A percentile compares a stretch with the other conserved stretches of the same genome.
Conservation (phyloP, 108 stramenopile species). For the Fragilaria radians region DNA sequence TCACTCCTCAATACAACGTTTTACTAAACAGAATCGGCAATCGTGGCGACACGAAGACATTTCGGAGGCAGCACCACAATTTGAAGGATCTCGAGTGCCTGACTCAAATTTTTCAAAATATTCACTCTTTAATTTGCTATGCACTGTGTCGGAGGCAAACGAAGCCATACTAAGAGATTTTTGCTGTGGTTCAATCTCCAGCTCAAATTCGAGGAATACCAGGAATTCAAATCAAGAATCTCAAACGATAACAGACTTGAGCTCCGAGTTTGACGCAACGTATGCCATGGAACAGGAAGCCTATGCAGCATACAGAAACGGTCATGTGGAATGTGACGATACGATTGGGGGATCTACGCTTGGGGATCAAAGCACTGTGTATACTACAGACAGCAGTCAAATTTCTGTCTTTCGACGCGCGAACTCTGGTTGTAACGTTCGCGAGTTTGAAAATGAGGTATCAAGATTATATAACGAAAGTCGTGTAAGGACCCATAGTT, state of each 20-base stretch:
- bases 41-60: not conserved
- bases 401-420: not conserved
- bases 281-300: not conserved
- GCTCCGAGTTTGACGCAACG: not conserved
- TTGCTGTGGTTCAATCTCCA: not conserved
- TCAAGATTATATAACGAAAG: not conserved
- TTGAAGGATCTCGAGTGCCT: not conserved
- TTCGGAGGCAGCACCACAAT: not conserved
- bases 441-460: not conserved
- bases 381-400: constrained; percentile 1
- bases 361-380: not conserved
- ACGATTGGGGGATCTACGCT: not conserved
- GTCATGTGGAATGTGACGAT: not conserved
- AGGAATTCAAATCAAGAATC: not conserved
- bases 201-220: not conserved
- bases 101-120: not conserved
- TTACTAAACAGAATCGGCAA: not conserved
- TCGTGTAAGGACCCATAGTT: not conserved
- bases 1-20: constrained; percentile 8
- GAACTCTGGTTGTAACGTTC: not conserved
- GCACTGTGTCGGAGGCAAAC: not conserved
- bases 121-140: not conserved
- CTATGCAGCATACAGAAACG: not conserved
- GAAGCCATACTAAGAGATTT: not conserved
- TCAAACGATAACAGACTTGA: not conserved